Percentiles rank a stretch among this genome's conserved stretches.
Evolutionary conservation across 805 yeast genomes (phyloP).

Genomic region (Barnettozyma pratensis): DNA sequence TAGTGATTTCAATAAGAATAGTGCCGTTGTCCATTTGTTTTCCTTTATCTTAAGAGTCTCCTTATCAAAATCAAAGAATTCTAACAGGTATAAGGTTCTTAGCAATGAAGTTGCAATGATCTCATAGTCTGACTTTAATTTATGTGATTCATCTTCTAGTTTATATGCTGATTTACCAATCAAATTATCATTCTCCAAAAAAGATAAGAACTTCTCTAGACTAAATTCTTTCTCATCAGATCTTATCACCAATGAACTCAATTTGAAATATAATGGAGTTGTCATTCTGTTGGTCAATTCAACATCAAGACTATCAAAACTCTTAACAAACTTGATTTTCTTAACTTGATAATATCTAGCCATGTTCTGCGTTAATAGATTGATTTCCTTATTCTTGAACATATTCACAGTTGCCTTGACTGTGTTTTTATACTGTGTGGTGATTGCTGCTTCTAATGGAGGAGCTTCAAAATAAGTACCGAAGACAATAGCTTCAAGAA

Average conservation of each 20-base stretch:
- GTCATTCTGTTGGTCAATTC: constrained; percentile 47
- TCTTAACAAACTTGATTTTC: constrained; percentile 47
- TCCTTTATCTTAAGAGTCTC: constrained; percentile 27
- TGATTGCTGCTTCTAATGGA: constrained; percentile 59
- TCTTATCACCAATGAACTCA: constrained; percentile 31
- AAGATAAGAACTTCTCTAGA: constrained; percentile 23
- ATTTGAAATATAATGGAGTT: constrained; percentile 45
- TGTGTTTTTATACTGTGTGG: constrained; percentile 53
- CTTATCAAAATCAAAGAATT: constrained; percentile 31
- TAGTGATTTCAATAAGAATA: constrained; percentile 31
- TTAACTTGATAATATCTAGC: constrained; percentile 84
- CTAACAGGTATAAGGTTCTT: constrained; percentile 49
- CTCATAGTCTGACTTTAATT: constrained; percentile 43
- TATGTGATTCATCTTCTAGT: constrained; percentile 23
- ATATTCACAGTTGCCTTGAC: constrained; percentile 40
- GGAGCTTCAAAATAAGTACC: constrained; percentile 59
- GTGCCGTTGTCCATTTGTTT: constrained; percentile 45
- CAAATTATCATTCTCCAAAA: constrained; percentile 21
- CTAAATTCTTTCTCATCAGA: constrained; percentile 26
- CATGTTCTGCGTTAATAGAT: constrained; percentile 63
- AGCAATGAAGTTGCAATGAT: constrained; percentile 50
- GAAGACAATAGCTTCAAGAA: constrained; percentile 61
- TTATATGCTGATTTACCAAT: constrained; percentile 14
- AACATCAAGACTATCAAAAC: constrained; percentile 43
- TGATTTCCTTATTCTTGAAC: constrained; percentile 56